Base-by-base conservation (phyloP, 139 green algal genomes). In the Spirogloea muscicola region DNA sequence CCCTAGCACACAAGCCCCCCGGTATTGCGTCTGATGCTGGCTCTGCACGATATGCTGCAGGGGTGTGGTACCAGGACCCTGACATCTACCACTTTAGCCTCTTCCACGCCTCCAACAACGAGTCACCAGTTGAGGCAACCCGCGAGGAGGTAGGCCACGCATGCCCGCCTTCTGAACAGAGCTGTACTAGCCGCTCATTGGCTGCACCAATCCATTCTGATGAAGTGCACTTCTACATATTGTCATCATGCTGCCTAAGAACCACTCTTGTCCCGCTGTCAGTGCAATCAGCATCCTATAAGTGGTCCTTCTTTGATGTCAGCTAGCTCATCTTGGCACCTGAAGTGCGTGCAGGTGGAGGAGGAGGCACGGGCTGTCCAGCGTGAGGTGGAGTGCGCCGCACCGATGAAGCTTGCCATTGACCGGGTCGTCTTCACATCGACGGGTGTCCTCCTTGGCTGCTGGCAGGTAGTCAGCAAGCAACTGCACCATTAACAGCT, bases 401-500 rank as follows among this genome's bases (percentile, higher is more conserved):
- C 18, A 33, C 72, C 72, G 38, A 9, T 75, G 29, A 25, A 16
- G 4, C 16, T 80, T 3, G 33, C 72, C 6, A 13, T 80, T 44
- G 72, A 80, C 36, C 62, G 72, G 0, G 72, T 80, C 25, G 40
- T 75, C 16, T 36, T 77, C 38, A 80, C 72, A 1, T 21, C 72
- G 13, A 75, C 72, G 21, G 72, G 72, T 21, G 72, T 66, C n/a
- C 46, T 80, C 2, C 29, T 80, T 3, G 62, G 34, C 4, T 76
- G 61, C 62, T 80, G 72, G 72, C 72, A 80, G 68, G 68, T 77
- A n/a, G n/a, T n/a, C n/a, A n/a, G n/a, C n/a, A n/a, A n/a, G n/a
- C n/a, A n/a, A n/a, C n/a, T n/a, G n/a, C n/a, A n/a, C n/a, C n/a
- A n/a, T n/a, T n/a, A n/a, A n/a, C n/a, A n/a, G n/a, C n/a, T n/a